Evolutionary conservation across 768 basidiomycete species (phyloP), one percentile per base, ranked within the genome.

Genomic region (Rhodotorula graminis): DNA sequence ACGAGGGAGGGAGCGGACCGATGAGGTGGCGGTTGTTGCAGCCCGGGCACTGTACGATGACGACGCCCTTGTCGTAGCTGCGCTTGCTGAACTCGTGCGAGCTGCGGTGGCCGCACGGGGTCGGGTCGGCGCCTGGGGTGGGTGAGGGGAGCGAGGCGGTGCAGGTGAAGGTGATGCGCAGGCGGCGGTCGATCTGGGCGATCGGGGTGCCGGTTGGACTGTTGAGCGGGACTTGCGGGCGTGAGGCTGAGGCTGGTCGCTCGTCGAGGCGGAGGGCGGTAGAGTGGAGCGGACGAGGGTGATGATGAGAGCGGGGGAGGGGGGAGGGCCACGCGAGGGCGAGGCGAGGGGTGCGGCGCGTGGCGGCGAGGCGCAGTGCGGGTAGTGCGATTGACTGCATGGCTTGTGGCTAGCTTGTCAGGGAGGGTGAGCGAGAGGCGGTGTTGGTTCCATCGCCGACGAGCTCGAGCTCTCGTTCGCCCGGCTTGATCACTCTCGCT

Each of bases 31-130:
- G 83, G 77, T 90, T 92, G 77, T 90, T 87, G 80, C 95, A 99
- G 23, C 86, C 86, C 3, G 94, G 93, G 82, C 95, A 99, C 79
- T 93, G 86, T 2, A 96, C 86, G 40, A 99, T 83, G 6, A 98
- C 94, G 64, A 97, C 88, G 0, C 95, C 95, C 58, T 85, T 86
- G 79, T 90, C 86, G 81, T 99, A 99, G 29, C 91, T 86, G 58
- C 87, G 85, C 79, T 87, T 89, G 12, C 91, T 86, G 80, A 98
- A 97, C 72, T 90, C 85, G 77, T 97, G 94, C 11, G 91, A 88
- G 16, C 92, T 94, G 5, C 95, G 88, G 71, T 86, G 85, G 18
- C 84, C 84, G 77, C 94, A 97, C 31, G 27, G 16, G 6, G 23
- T 27, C 10, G 50, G 37, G 74, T 78, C 59, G 71, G 33, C 56